Conservation (phyloP, 2,329 filamentous ascomycete genomes). For the Aspergillus pseudoglaucus region DNA sequence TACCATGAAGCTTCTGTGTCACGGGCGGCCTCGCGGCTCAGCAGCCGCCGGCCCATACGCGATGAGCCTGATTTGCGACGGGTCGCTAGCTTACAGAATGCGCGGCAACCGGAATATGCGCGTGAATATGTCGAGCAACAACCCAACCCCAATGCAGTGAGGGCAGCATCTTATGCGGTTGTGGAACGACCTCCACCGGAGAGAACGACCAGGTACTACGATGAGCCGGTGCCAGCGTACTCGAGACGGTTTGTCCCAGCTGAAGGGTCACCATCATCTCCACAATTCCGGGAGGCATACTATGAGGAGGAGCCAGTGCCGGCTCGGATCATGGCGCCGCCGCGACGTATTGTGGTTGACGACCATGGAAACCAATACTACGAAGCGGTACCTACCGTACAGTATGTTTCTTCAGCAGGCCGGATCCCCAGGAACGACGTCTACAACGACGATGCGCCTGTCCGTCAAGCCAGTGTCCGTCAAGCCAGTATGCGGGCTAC, state of each 20-base stretch:
- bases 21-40: constrained; percentile 35
- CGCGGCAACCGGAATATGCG: constrained; percentile 35
- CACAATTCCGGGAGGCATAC: constrained; percentile 36
- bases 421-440: constrained; percentile 26
- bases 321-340: constrained; percentile 45
- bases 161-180: constrained; percentile 35
- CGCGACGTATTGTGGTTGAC: constrained; percentile 69
- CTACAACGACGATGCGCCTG: constrained; percentile 26
- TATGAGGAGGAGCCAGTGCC: constrained; percentile 37
- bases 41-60: constrained; percentile 29
- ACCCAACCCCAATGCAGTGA: constrained; percentile 30
- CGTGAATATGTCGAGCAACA: constrained; percentile 39
- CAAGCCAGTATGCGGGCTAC: constrained; percentile 32
- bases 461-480: constrained; percentile 28
- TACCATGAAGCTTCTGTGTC: constrained; percentile 26
- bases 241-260: constrained; percentile 28
- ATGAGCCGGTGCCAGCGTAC: constrained; percentile 28
- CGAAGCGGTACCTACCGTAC: constrained; percentile 40
- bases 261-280: constrained; percentile 31
- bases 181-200: constrained; percentile 33
- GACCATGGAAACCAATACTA: constrained; percentile 76
- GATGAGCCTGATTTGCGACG: constrained; percentile 42
- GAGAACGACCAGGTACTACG: constrained; percentile 31
- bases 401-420: constrained; percentile 26
- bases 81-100: constrained; percentile 42